A percentile compares a stretch with the other conserved stretches of the same genome.
These are phyloP conservation scores for Fusarium domesticum DNA, from an alignment of 2,329 filamentous ascomycete species.

Conservation along the genomic window DNA sequence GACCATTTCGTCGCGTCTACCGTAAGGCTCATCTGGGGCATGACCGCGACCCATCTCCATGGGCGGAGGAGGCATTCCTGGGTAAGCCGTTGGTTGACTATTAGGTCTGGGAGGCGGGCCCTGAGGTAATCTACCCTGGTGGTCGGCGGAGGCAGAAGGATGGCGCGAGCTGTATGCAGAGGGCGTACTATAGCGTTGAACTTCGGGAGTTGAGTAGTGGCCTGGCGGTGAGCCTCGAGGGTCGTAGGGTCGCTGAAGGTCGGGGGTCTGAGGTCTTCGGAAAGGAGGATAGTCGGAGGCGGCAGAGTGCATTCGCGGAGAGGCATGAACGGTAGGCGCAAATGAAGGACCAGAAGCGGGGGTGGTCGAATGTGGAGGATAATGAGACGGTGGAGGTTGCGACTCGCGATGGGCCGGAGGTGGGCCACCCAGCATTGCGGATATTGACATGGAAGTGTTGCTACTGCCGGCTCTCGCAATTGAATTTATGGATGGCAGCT, in stretches of 20 bases:
- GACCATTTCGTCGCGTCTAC: constrained; percentile 48
- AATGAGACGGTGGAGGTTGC: constrained; percentile 40
- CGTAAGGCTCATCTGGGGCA: constrained; percentile 44
- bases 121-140: constrained; percentile 36
- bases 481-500: constrained; percentile 50
- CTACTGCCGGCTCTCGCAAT: constrained; percentile 46
- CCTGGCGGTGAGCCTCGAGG: constrained; percentile 49
- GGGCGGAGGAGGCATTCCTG: constrained; percentile 44
- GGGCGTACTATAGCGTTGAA: constrained; percentile 58
- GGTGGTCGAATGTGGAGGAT: constrained; percentile 41
- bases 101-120: constrained; percentile 48
- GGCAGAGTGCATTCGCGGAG: constrained; percentile 53
- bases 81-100: constrained; percentile 51
- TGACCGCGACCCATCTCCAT: constrained; percentile 45
- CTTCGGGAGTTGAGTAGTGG: constrained; percentile 55
- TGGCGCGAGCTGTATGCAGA: constrained; percentile 53
- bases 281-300: constrained; percentile 60
- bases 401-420: constrained; percentile 43
- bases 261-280: constrained; percentile 70
- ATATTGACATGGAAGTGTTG: constrained; percentile 60
- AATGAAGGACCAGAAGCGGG: constrained; percentile 46
- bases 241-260: constrained; percentile 58
- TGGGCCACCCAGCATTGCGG: constrained; percentile 56
- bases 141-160: constrained; percentile 48
- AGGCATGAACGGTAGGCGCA: constrained; percentile 50